Conservation (phyloP, 768 basidiomycete genomes). For the Leccinum rimulosum region DNA sequence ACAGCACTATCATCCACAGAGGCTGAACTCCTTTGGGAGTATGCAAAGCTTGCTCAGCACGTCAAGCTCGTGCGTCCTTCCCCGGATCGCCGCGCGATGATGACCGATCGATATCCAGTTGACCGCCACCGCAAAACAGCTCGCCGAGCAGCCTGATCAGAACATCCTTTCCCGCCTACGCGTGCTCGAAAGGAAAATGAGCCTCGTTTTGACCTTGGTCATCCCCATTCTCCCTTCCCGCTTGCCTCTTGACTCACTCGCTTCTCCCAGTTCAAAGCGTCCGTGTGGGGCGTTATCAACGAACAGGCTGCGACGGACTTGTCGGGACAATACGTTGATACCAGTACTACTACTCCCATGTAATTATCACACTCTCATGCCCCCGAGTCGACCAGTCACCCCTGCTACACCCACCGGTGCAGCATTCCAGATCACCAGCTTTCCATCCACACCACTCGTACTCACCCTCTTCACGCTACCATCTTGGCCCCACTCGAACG, state of each 20-base stretch:
- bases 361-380: conserved; percentile 40
- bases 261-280: conserved; percentile 79
- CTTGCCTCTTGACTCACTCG: conserved; percentile 4
- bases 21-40: conserved; percentile 87
- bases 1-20: conserved; percentile 65
- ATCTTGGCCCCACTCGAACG: conserved; percentile 56
- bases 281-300: conserved; percentile 92
- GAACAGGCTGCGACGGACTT: conserved; percentile 50
- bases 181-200: conserved; percentile 90
- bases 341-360: conserved; percentile 9
- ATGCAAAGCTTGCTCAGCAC: conserved; percentile 81
- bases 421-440: conserved; percentile 88
- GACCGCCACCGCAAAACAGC: conserved; percentile 59
- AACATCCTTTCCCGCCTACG: conserved; percentile 72
- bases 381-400: conserved; percentile 50
- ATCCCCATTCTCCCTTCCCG: not conserved
- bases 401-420: conserved; percentile 45
- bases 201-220: conserved; percentile 89
- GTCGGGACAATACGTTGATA: conserved; percentile 19
- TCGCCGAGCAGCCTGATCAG: conserved; percentile 77
- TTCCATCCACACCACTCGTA: conserved; percentile 92
- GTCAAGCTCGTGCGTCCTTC: conserved; percentile 62
- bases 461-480: conserved; percentile 73
- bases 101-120: conserved; percentile 42
- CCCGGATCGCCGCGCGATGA: not conserved